Evolutionary conservation across 805 yeast species (phyloP), one percentile per base, ranked within the genome.

Genomic region (Pichia exigua): DNA sequence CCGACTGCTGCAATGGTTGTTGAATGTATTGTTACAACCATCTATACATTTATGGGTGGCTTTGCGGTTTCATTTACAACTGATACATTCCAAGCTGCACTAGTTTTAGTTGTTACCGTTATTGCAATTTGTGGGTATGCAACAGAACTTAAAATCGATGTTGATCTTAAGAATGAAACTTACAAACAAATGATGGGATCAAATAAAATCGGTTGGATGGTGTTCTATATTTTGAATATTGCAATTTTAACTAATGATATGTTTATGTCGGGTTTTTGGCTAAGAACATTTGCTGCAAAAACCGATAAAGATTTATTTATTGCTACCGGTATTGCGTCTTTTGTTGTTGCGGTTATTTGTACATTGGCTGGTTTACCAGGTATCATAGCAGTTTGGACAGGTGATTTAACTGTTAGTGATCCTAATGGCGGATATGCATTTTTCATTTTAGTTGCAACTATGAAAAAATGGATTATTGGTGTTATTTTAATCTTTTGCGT

Each of bases 211-310:
- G 96, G 96, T 18, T 90, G 96, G 95, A 94, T 89, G 73, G 76
- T 91, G 57, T 65, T 91, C 35, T 91, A 89, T 65, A 90, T 91
- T 56, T 73, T 91, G 57, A 78, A 84, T 9, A 84, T 91, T 32
- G 97, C 97, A 27, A 86, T 91, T 62, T 77, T 89, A 51, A 87
- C 97, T 35, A 91, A 91, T 62, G 96, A 89, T 64, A 81, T 91
- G 64, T 91, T 91, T 68, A 71, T 91, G 75, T 79, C 95, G 32
- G 96, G 96, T 0, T 90, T 91, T 66, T 91, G 98, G 98, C 71
- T 91, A 54, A 76, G 98, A 62, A 87, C 98, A 0, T 91, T 91
- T 72, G 96, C 98, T 7, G 83, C 96, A 8, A 80, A 79, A 57
- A 72, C 88, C 10, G 81, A 90, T 67, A 78, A 73, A 57, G 96